Base-by-base conservation (phyloP, 208 protist genomes). In the Herpetomonas tarakana region DNA sequence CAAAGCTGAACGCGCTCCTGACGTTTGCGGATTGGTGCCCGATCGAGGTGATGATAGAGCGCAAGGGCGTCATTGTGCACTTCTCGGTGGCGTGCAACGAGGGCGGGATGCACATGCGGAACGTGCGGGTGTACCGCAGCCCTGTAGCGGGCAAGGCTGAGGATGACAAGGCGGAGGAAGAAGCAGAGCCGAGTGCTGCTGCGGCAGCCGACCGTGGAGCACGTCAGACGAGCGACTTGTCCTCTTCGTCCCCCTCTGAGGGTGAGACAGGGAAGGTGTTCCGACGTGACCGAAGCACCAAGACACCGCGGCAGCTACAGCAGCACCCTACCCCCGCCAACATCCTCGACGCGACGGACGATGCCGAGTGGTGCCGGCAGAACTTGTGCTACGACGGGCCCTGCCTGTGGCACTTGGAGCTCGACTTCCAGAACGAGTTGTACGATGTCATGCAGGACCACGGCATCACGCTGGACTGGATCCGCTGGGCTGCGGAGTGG, bases 361-460 rank as follows among this genome's bases (percentile, higher is more conserved):
- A 92, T 46, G 81, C 76, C 7, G 64, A 62, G 30, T 72, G 66
- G 60, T 68, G 73, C 51, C 81, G 85, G 3, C 70, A 76, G 26
- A 71, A 86, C 49, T 70, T 88, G 3, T 80, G 82, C 67, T 94
- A 94, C 68, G 88, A 94, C 45, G 88, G 88, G 14, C 88, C 88
- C 6, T 92, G 79, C 50, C 64, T 92, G 45, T 88, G 78, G 78
- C 88, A 94, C 56, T 65, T 94, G 11, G 84, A 94, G 76, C 66
- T 88, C 16, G 81, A 86, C 58, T 57, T 94, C 35, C 82, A 83
- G 64, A 90, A 86, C 52, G 84, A 94, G 67, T 54, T 94, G 30
- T 92, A 90, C 64, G 88, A 94, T 52, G 65, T 89, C 25, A 89
- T 94, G 88, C 80, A 89, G 61, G 88, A 94, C 51, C 84, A 94